Conservation (phyloP, 2,329 filamentous ascomycete genomes). For the Metarhizium robertsii region DNA sequence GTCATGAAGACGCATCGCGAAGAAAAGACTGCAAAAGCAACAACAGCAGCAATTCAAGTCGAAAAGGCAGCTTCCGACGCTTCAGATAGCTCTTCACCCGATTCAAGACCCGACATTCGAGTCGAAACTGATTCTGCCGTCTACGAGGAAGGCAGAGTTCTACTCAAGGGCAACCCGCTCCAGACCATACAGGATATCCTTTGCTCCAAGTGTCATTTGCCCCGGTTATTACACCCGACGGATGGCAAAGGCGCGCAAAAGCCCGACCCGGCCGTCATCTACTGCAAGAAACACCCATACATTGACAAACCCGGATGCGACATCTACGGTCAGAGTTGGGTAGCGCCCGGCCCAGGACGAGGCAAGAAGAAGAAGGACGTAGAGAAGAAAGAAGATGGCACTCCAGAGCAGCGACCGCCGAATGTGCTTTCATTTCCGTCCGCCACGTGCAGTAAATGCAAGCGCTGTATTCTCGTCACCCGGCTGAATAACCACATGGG, state of each 20-base stretch:
- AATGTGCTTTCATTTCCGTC: slow-evolving; percentile 57
- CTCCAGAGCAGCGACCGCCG: slow-evolving; percentile 45
- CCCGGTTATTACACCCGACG: slow-evolving; percentile 62
- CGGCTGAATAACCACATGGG: slow-evolving; percentile 61
- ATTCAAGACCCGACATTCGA: slow-evolving; percentile 45
- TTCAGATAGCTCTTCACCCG: slow-evolving; percentile 42
- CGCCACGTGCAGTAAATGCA: slow-evolving; percentile 59
- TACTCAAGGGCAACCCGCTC: slow-evolving; percentile 63
- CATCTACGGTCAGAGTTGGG: slow-evolving; percentile 76
- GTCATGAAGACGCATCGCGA: slow-evolving; percentile 66
- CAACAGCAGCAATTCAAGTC: slow-evolving; percentile 54
- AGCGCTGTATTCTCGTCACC: slow-evolving; percentile 55
- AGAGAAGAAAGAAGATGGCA: slow-evolving; percentile 46
- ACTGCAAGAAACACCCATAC: slow-evolving; percentile 73
- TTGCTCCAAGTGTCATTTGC: slow-evolving; percentile 66
- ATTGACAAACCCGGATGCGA: slow-evolving; percentile 68
- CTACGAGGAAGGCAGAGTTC: slow-evolving; percentile 60
- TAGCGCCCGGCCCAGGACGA: slow-evolving; percentile 58
- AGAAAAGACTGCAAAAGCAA: slow-evolving; percentile 65
- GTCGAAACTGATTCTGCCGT: slow-evolving; percentile 59
- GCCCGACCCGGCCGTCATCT: slow-evolving; percentile 58
- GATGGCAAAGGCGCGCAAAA: slow-evolving; percentile 58
- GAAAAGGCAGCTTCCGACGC: slow-evolving; percentile 51
- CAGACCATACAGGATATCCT: slow-evolving; percentile 62
- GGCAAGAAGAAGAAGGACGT: slow-evolving; percentile 76